These are phyloP conservation scores for Entonaema liquescens DNA, from an alignment of 495 filamentous ascomycete species.

Conservation along the genomic window DNA sequence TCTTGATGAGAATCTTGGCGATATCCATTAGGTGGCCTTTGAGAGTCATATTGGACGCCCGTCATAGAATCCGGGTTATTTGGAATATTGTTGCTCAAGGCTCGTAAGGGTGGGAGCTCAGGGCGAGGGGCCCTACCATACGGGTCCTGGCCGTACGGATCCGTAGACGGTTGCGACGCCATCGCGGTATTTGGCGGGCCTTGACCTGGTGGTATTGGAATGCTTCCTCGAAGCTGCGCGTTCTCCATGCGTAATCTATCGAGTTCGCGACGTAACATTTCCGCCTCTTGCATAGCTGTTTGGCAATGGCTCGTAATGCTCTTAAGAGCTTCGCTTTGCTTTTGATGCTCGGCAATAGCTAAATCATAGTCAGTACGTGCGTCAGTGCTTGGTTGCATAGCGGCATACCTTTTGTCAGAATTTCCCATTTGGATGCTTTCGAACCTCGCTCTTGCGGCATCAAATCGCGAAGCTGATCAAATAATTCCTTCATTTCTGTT, in stretches of 20 bases:
- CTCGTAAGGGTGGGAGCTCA: constrained; percentile 60
- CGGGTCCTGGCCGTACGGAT: constrained; percentile 47
- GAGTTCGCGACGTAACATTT: constrained; percentile 58
- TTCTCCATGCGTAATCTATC: constrained; percentile 63
- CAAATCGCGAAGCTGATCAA: constrained; percentile 82
- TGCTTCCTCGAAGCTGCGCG: constrained; percentile 56
- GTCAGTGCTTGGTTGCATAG: background rate
- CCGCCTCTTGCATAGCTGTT: constrained; percentile 53
- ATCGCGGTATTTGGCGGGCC: constrained; percentile 30
- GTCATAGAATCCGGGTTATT: constrained; percentile 61
- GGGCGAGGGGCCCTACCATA: constrained; percentile 46
- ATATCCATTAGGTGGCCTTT: constrained; percentile 26
- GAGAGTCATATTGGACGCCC: constrained; percentile 63
- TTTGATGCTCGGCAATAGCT: constrained; percentile 66
- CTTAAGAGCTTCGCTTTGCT: constrained; percentile 52
- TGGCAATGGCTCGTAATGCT: constrained; percentile 48
- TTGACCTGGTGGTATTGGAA: constrained; percentile 24
- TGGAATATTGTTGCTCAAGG: constrained; percentile 32
- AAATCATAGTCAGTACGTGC: constrained; percentile 24
- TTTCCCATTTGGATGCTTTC: constrained; percentile 99
- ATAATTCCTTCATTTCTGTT: constrained; percentile 98
- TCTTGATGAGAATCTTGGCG: background rate
- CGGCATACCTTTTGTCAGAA: constrained; percentile 85
- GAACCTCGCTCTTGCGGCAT: constrained; percentile 87
- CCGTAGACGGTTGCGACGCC: constrained; percentile 44